Evolutionary conservation across 345 rosid species (phyloP).

Genomic region (Noccaea bulbosa): DNA sequence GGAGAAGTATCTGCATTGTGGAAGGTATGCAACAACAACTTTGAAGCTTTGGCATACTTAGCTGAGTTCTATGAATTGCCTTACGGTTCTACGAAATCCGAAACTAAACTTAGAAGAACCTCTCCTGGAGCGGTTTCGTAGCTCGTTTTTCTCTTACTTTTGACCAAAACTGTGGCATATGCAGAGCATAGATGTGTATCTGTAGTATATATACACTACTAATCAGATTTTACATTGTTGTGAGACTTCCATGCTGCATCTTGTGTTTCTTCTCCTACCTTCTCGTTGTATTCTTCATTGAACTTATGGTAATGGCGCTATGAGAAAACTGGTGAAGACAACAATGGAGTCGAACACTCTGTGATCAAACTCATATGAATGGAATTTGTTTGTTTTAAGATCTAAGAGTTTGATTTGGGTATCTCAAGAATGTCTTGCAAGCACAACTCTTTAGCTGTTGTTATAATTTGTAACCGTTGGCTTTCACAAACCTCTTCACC

Average conservation of each 20-base stretch:
- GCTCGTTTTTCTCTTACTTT: not conserved
- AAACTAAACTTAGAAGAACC: constrained; percentile 37
- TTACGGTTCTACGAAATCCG: constrained; percentile 7
- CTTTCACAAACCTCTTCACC: no score
- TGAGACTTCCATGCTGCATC: not conserved
- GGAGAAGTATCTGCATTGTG: constrained; percentile 81
- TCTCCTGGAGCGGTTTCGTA: constrained; percentile 21
- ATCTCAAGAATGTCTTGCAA: no score
- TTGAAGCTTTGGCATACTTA: constrained; percentile 70
- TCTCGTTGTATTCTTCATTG: not conserved
- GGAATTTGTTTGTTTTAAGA: no score
- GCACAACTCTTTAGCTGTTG: no score
- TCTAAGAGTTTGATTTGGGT: no score
- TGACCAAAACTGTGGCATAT: no score
- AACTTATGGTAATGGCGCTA: no score
- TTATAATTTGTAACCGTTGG: no score
- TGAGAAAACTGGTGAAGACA: no score
- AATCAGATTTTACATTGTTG: constrained; percentile 11
- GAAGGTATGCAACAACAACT: constrained; percentile 76
- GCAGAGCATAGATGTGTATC: not conserved
- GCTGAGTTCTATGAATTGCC: constrained; percentile 65
- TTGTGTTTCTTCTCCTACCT: constrained; percentile 1
- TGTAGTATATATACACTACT: not conserved
- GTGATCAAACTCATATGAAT: no score
- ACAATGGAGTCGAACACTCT: no score